These are phyloP conservation scores for Linum trigynum DNA, from an alignment of 345 rosid genomes.

Conservation along the genomic window DNA sequence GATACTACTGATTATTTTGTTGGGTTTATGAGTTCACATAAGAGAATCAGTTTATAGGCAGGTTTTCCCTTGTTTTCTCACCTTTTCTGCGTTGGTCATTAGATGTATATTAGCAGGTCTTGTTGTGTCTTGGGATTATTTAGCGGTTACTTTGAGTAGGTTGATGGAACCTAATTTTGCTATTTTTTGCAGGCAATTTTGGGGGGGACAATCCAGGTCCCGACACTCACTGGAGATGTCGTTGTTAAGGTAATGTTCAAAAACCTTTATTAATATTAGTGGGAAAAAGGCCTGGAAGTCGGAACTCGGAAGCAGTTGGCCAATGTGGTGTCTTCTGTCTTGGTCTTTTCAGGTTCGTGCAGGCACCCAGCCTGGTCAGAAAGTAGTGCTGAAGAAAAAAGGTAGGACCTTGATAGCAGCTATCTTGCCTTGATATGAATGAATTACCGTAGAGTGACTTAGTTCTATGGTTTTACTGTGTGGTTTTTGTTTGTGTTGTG, in stretches of 20 bases:
- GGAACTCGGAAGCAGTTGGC: background rate
- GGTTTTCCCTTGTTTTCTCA: background rate
- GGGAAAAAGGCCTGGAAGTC: background rate
- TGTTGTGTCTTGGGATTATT: background rate
- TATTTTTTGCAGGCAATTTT: slow-evolving; percentile 64
- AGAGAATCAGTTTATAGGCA: background rate
- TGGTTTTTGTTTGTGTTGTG: background rate
- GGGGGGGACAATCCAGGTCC: slow-evolving; percentile 96
- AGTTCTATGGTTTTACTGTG: background rate
- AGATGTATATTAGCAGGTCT: background rate
- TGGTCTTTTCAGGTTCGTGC: slow-evolving; percentile 59
- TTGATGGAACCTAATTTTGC: background rate
- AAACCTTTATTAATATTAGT: background rate
- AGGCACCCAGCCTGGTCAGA: slow-evolving; percentile 98
- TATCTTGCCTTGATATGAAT: background rate
- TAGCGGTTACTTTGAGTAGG: background rate
- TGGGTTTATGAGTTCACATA: background rate
- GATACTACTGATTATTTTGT: background rate
- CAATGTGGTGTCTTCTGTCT: background rate
- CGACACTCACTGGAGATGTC: slow-evolving; percentile 95
- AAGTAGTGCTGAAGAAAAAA: slow-evolving; percentile 90
- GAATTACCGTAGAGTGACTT: background rate
- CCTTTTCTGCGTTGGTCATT: background rate
- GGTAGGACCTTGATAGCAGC: slow-evolving; percentile 36
- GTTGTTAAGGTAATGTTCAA: slow-evolving; percentile 68